Evolutionary conservation across 2,329 filamentous ascomycete genomes (phyloP).

Genomic region (Aspergillus sp.): DNA sequence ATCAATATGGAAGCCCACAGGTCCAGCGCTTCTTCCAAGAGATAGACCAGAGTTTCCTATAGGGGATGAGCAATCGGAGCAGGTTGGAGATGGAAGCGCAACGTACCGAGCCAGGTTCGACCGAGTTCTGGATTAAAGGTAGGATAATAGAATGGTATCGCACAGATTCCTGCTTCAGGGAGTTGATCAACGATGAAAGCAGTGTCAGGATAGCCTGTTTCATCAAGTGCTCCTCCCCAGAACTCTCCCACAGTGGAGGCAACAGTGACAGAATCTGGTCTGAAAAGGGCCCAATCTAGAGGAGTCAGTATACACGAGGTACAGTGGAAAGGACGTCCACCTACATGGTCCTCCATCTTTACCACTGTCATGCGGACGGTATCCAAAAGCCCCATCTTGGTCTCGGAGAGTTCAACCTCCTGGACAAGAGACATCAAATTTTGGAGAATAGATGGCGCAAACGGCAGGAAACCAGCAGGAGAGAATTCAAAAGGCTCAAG

Average conservation of each 20-base stretch:
- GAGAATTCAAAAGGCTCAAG: slow-evolving; percentile 83
- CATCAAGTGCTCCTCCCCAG: slow-evolving; percentile 83
- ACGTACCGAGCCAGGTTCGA: slow-evolving; percentile 68
- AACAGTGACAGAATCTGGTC: slow-evolving; percentile 79
- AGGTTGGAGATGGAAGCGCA: neutral
- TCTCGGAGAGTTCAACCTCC: slow-evolving; percentile 78
- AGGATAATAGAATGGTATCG: slow-evolving; percentile 77
- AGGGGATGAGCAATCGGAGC: slow-evolving; percentile 5
- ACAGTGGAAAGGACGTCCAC: slow-evolving; percentile 11
- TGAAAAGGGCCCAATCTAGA: slow-evolving; percentile 60
- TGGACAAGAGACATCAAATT: slow-evolving; percentile 74
- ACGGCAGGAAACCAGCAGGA: slow-evolving; percentile 70
- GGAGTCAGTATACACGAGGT: slow-evolving; percentile 4
- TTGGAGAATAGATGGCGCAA: slow-evolving; percentile 68
- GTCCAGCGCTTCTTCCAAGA: slow-evolving; percentile 88
- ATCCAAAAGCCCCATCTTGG: slow-evolving; percentile 84
- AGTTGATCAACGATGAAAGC: slow-evolving; percentile 77
- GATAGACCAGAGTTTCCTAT: slow-evolving; percentile 67
- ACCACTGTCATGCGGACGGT: slow-evolving; percentile 79
- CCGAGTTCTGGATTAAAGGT: slow-evolving; percentile 76
- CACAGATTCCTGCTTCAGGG: slow-evolving; percentile 74
- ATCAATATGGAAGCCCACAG: slow-evolving; percentile 76
- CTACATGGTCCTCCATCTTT: slow-evolving; percentile 71
- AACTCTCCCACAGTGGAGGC: slow-evolving; percentile 79
- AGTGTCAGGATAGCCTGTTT: slow-evolving; percentile 91